These are phyloP conservation scores for Globisporangium cystogenes DNA, from an alignment of 352 stramenopile genomes.

Conservation along the genomic window DNA sequence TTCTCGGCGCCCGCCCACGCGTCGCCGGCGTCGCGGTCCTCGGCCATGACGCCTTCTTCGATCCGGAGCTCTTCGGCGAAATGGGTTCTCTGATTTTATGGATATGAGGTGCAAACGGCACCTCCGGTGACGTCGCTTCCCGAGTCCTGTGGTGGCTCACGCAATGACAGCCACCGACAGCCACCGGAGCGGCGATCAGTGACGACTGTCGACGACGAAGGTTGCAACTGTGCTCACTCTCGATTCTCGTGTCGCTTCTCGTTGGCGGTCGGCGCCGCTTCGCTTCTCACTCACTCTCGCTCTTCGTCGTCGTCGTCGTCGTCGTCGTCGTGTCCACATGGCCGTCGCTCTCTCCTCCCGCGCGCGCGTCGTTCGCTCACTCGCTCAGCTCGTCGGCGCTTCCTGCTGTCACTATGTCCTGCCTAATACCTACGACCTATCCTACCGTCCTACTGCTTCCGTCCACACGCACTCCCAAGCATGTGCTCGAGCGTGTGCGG, in stretches of 20 bases:
- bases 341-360: slow-evolving; percentile 4
- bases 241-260: not conserved
- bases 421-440: slow-evolving; percentile 2
- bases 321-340: slow-evolving; percentile 3
- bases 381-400: not conserved
- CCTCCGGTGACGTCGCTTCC: no score
- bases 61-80: no score
- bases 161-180: no score
- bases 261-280: not conserved
- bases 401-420: slow-evolving; percentile 1
- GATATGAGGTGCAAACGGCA: no score
- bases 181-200: no score
- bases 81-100: not conserved
- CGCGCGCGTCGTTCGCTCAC: slow-evolving; percentile 4
- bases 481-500: no score
- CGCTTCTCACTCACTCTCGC: not conserved
- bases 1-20: slow-evolving; percentile 55
- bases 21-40: slow-evolving; percentile 8
- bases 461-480: not conserved
- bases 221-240: not conserved
- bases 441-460: slow-evolving; percentile 1
- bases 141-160: no score
- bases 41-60: not conserved
- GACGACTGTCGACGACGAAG: no score
- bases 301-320: slow-evolving; percentile 2